phyloP scores from a whole-genome alignment of 345 rosid genomes.

The Brassica carinata region DNA sequence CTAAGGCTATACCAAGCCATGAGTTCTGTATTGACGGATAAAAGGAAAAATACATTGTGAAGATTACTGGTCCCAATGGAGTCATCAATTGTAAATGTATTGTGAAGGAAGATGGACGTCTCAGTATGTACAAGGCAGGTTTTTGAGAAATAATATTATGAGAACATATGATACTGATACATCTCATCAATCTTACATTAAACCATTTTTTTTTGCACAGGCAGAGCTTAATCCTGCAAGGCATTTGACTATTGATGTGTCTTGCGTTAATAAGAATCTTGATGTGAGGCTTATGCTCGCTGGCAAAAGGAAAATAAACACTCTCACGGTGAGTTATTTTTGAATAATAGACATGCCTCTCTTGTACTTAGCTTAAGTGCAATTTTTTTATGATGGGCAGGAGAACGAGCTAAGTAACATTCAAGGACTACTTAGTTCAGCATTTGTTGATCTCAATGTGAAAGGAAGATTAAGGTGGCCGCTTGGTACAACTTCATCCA shows the following conservation, averaged over 20 bases:
- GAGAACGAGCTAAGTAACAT: constrained; percentile 55
- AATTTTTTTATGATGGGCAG: constrained; percentile 32
- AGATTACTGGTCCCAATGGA: constrained; percentile 41
- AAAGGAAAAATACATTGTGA: constrained; percentile 52
- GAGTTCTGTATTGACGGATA: constrained; percentile 39
- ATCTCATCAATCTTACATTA: neutral
- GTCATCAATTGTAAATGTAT: constrained; percentile 61
- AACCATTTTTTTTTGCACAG: constrained; percentile 31
- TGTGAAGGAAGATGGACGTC: constrained; percentile 44
- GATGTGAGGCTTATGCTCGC: constrained; percentile 65
- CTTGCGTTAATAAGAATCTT: constrained; percentile 58
- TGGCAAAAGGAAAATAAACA: constrained; percentile 44
- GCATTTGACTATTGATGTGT: constrained; percentile 54
- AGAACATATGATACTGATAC: neutral
- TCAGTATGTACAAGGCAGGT: constrained; percentile 50
- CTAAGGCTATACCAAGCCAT: constrained; percentile 43
- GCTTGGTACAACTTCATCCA: constrained; percentile 42
- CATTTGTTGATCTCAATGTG: constrained; percentile 51
- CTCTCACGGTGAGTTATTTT: constrained; percentile 45
- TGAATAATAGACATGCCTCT: neutral
- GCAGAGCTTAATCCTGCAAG: constrained; percentile 50
- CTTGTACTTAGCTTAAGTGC: neutral
- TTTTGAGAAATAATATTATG: neutral
- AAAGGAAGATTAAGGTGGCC: constrained; percentile 72
- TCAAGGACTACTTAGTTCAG: constrained; percentile 44